Evolutionary conservation across 1,284 basidiomycete genomes (phyloP).

Genomic region (Sanghuangporus baumii): DNA sequence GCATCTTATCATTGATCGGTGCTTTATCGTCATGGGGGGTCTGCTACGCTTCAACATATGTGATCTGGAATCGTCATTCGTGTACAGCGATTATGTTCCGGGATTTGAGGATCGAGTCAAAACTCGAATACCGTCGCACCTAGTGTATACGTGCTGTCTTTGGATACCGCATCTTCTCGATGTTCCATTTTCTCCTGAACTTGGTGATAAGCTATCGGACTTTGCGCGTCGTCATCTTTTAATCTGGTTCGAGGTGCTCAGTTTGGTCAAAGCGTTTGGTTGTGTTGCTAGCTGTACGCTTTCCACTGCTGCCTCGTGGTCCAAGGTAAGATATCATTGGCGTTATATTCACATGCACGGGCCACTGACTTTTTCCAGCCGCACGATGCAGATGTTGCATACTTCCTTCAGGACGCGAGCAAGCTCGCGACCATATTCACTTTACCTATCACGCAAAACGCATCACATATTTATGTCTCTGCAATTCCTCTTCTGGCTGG

Average conservation of each 20-base stretch:
- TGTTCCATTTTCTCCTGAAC: not conserved
- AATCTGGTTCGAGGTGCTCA: constrained; percentile 3
- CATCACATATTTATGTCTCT: constrained; percentile 12
- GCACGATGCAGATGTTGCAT: not conserved
- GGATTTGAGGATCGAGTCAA: not conserved
- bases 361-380: not conserved
- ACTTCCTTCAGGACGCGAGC: not conserved
- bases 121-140: not conserved
- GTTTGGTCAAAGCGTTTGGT: not conserved
- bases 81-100: not conserved
- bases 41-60: constrained; percentile 21
- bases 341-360: not conserved
- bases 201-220: not conserved
- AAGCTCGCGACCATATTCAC: not conserved
- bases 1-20: not conserved
- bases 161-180: constrained; percentile 8
- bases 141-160: not conserved
- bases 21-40: constrained; percentile 1
- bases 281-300: not conserved
- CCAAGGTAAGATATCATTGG: not conserved
- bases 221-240: not conserved
- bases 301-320: not conserved
- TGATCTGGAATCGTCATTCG: constrained; percentile 7
- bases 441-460: not conserved
- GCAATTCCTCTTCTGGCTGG: constrained; percentile 9